Evolutionary conservation across 352 stramenopile species (phyloP), one percentile per base, ranked within the genome.

Genomic region (Phytopythium vexans): DNA sequence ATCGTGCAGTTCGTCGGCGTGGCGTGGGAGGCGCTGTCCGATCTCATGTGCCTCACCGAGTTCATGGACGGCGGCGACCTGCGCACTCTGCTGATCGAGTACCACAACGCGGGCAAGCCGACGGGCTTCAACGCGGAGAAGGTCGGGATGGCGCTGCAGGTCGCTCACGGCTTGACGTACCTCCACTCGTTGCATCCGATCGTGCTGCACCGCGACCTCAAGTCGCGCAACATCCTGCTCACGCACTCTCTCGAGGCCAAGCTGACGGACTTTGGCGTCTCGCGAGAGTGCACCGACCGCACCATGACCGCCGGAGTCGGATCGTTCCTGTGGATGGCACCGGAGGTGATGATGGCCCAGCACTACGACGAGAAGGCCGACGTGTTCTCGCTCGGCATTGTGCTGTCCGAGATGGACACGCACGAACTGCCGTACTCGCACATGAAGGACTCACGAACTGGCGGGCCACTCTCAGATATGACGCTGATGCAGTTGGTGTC

Each of bases 211-310:
- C 74, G 77, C 12, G 77, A 88, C 55, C 68, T 88, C 54, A 88
- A 88, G 54, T 84, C 71, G 4, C 72, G 74, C 36, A 86, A 88
- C 57, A 80, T 88, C 49, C 54, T 88, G 41, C 49, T 89, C 14
- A 74, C 67, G 1, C 41, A 46, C 16, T 58, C 57, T 11, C 46
- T 77, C 9, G 31, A 67, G 6, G 66, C 72, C 21, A 86, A 82
- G 42, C 45, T 86, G 8, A 84, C 73, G 6, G 75, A 86, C 55
- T 86, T 86, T 61, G 72, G 72, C 0, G 56, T 58, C 0, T 76
- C 70, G 7, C 64, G 67, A 2, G 49, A 63, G 41, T 56, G 66
- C 1, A 61, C 58, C 3, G 66, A 71, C 41, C 44, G 35, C 2
- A 66, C 62, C 1, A 74, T 74, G 66, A 74, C 66, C 0, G 58